These are phyloP conservation scores for Paspalum notatum DNA, from an alignment of 176 grass and related monocot species.

Conservation along the genomic window DNA sequence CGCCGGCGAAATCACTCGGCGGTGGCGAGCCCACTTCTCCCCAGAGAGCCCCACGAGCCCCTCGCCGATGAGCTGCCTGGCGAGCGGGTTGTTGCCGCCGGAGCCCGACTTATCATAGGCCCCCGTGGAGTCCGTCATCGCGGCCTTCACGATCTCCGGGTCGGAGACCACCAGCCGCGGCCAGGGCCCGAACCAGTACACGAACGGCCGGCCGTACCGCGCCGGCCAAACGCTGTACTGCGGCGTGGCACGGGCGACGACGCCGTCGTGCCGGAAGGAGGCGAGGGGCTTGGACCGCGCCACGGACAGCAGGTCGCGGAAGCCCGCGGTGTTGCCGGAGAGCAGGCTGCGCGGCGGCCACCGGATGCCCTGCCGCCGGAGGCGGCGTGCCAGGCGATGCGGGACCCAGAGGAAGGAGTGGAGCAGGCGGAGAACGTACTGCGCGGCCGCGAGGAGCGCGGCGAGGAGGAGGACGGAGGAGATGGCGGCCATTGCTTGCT, in stretches of 20 bases:
- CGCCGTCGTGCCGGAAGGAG: conserved; percentile 55
- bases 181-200: conserved; percentile 66
- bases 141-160: conserved; percentile 54
- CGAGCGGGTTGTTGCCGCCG: conserved; percentile 47
- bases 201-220: conserved; percentile 59
- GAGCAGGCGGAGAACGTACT: conserved; percentile 34
- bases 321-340: conserved; percentile 53
- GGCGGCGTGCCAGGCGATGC: conserved; percentile 39
- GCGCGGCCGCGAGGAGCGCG: conserved; percentile 26
- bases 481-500: conserved; percentile 29
- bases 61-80: conserved; percentile 63
- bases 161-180: conserved; percentile 64
- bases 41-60: conserved; percentile 63
- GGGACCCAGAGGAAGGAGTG: conserved; percentile 61
- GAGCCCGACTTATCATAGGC: conserved; percentile 41
- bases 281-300: conserved; percentile 52
- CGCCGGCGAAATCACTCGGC: conserved; percentile 64
- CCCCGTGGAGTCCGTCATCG: conserved; percentile 58
- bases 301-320: conserved; percentile 31
- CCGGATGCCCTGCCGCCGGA: conserved; percentile 55
- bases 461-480: conserved; percentile 2
- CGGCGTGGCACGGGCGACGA: conserved; percentile 59
- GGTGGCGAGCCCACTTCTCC: conserved; percentile 64
- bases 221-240: conserved; percentile 59
- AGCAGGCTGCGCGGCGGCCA: conserved; percentile 54